Evolutionary conservation across 495 filamentous ascomycete genomes (phyloP).

Genomic region (Elaphomyces granulatus): DNA sequence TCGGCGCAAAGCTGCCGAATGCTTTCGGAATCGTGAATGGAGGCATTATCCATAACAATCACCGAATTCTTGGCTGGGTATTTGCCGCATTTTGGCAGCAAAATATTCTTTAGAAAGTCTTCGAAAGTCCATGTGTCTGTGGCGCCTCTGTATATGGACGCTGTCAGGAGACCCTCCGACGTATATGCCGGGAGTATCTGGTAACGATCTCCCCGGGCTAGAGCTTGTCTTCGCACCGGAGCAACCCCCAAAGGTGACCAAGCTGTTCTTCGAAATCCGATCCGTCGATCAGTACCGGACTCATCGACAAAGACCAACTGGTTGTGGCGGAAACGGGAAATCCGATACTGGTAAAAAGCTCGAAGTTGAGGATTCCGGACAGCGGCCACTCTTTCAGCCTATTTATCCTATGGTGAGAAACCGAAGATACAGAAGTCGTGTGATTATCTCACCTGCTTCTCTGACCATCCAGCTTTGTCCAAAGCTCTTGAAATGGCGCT

Average conservation of each 20-base stretch:
- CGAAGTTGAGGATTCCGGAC: slow-evolving; percentile 20
- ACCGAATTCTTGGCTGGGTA: slow-evolving; percentile 27
- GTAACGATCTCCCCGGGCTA: slow-evolving; percentile 18
- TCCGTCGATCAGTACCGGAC: slow-evolving; percentile 17
- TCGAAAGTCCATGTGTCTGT: slow-evolving; percentile 22
- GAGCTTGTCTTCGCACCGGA: slow-evolving; percentile 15
- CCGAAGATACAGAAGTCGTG: no score
- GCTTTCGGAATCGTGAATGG: slow-evolving; percentile 18
- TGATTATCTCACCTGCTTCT: no score
- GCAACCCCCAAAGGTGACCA: slow-evolving; percentile 17
- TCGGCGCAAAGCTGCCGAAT: slow-evolving; percentile 20
- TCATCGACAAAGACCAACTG: slow-evolving; percentile 21
- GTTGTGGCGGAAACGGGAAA: slow-evolving; percentile 15
- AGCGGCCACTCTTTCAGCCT: no score
- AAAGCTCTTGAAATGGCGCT: slow-evolving; percentile 7
- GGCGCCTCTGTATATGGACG: slow-evolving; percentile 20
- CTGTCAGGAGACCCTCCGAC: slow-evolving; percentile 19
- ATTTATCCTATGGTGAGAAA: no score
- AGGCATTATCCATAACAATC: slow-evolving; percentile 28
- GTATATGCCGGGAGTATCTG: slow-evolving; percentile 26
- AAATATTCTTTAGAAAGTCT: slow-evolving; percentile 23
- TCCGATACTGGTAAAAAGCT: slow-evolving; percentile 18
- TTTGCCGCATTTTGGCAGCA: slow-evolving; percentile 17
- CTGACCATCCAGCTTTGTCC: slow-evolving; percentile 2
- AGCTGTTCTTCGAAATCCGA: slow-evolving; percentile 12